These are phyloP conservation scores for Aspergillus carlsbadensis DNA, from an alignment of 495 filamentous ascomycete species.

Conservation along the genomic window DNA sequence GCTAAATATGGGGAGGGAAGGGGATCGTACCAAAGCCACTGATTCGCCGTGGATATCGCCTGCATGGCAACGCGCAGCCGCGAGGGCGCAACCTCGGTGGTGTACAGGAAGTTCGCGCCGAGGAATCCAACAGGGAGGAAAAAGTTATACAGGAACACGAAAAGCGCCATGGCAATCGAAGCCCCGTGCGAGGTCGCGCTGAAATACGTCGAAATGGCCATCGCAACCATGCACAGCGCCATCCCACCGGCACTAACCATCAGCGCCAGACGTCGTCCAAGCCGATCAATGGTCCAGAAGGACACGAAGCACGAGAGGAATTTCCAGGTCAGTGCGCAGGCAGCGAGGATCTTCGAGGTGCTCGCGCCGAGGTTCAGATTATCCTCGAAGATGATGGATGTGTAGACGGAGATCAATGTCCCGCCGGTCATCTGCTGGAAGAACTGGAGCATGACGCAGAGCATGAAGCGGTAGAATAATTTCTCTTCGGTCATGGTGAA, in stretches of 20 bases:
- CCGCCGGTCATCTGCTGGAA: conserved; percentile 24
- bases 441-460: conserved; percentile 33
- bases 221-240: conserved; percentile 27
- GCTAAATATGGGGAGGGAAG: background rate
- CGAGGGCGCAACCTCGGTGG: conserved; percentile 48
- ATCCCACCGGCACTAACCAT: conserved; percentile 28
- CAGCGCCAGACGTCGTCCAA: conserved; percentile 32
- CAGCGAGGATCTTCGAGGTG: conserved; percentile 17
- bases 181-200: conserved; percentile 33
- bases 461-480: conserved; percentile 21
- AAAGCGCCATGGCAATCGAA: conserved; percentile 34
- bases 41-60: conserved; percentile 43
- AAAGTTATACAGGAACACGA: conserved; percentile 49
- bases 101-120: conserved; percentile 51
- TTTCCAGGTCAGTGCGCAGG: conserved; percentile 43
- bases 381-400: conserved; percentile 20
- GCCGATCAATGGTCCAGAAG: conserved; percentile 23
- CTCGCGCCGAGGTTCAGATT: conserved; percentile 19
- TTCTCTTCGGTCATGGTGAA: conserved; percentile 16
- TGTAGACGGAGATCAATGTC: conserved; percentile 20
- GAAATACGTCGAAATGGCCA: conserved; percentile 39
- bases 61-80: conserved; percentile 47
- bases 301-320: conserved; percentile 32
- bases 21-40: conserved; percentile 38
- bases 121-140: conserved; percentile 54